phyloP scores from a whole-genome alignment of 23 red algal species.

The Cyanidiococcus yangmingshanensis region DNA sequence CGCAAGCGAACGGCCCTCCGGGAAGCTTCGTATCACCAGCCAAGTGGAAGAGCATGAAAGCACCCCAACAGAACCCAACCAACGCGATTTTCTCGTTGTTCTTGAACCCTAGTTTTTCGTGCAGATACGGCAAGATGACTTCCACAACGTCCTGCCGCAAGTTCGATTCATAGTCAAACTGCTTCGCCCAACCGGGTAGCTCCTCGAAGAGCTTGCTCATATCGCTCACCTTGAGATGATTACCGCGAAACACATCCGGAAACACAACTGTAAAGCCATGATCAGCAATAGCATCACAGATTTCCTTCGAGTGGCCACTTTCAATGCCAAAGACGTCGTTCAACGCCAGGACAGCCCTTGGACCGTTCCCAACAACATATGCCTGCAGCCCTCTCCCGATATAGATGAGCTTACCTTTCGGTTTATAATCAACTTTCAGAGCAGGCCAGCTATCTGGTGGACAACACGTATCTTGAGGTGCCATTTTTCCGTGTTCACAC shows the following conservation, averaged over 20 bases:
- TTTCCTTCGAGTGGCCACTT: slow-evolving; percentile 14
- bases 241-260: slow-evolving; percentile 8
- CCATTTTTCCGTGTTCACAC: background rate
- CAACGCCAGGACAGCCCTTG: background rate
- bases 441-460: slow-evolving; percentile 13
- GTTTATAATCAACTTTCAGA: slow-evolving; percentile 8
- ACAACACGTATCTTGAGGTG: background rate
- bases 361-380: background rate
- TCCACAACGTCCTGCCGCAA: background rate
- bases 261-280: background rate
- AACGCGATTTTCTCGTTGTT: slow-evolving; percentile 9
- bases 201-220: slow-evolving; percentile 1
- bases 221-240: background rate
- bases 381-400: slow-evolving; percentile 15
- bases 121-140: slow-evolving; percentile 2
- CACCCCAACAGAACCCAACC: slow-evolving; percentile 6
- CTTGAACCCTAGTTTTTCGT: slow-evolving; percentile 1
- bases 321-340: slow-evolving; percentile 5
- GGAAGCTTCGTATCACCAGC: background rate
- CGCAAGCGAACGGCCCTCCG: slow-evolving; percentile 17
- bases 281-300: slow-evolving; percentile 14
- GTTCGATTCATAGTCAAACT: slow-evolving; percentile 6
- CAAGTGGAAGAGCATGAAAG: slow-evolving; percentile 15
- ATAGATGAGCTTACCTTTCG: background rate
- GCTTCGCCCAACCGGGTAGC: background rate